Evolutionary conservation across 352 stramenopile species (phyloP), one percentile per base, ranked within the genome.

Genomic region (Globisporangium nunn): DNA sequence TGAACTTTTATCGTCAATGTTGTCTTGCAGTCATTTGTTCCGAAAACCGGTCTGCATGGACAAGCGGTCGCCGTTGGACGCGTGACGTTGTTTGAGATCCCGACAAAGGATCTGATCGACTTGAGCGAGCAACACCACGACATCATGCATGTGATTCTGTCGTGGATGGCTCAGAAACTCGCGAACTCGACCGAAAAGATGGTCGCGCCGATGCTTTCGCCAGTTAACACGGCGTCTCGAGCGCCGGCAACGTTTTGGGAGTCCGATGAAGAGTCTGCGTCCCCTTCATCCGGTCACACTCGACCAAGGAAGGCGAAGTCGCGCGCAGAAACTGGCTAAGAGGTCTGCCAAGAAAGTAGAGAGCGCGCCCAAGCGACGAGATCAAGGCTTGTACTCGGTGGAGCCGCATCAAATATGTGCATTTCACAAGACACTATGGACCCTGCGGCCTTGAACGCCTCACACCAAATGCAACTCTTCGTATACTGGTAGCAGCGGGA

Each of bases 81-180:
- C 52, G 74, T 68, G 18, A 87, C 81, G 6, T 63, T 93, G 12
- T 90, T 93, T 45, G 66, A 88, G 52, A 88, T 93, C 54, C 66
- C 77, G 15, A 85, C 80, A 0, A 87, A 85, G 50, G 81, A 93
- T 40, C 69, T 93, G 1, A 64, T 90, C 14, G 84, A 92, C 50
- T 61, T 92, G 50, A 88, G 81, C 48, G 79, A 92, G 50, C 65
- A 88, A 10, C 84, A 94, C 47, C 67, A 83, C 23, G 83, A 94
- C 44, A 81, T 94, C 33, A 88, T 94, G 81, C 80, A 91, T 46
- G 76, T 91, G 1, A 62, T 92, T 12, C 59, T 94, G n/a, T 75
- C 80, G 23, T 94, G 81, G 85, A 65, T 94, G 28, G 73, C 81
- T 0, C 71, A 87, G 43, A 89, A 86, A 37, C 66, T 91, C 17